phyloP scores from a whole-genome alignment of 1,139 yeast genomes.

The Yamadazyma triangularis region DNA sequence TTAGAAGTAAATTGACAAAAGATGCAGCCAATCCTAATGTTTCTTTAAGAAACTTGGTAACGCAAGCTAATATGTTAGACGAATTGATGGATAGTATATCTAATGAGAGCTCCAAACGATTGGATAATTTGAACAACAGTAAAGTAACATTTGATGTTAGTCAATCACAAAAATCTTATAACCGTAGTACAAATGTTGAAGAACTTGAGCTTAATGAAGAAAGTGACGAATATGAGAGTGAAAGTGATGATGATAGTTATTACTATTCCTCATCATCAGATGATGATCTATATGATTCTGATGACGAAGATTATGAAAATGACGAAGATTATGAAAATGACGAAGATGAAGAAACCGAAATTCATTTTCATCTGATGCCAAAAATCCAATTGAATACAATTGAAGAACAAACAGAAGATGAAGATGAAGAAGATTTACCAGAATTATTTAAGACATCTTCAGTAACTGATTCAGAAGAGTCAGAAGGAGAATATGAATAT shows the following conservation, averaged over 20 bases:
- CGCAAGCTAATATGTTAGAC: conserved; percentile 76
- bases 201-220: conserved; percentile 34
- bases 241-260: conserved; percentile 27
- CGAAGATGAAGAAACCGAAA: conserved; percentile 9
- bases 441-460: conserved; percentile 18
- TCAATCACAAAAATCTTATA: conserved; percentile 1
- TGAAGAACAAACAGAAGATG: conserved; percentile 9
- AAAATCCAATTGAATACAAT: conserved; percentile 8
- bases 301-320: conserved; percentile 14
- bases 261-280: conserved; percentile 24
- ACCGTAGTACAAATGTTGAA: conserved; percentile 19
- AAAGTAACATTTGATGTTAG: conserved; percentile 12
- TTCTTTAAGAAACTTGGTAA: conserved; percentile 57
- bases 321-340: conserved; percentile 14
- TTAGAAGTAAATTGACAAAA: conserved; percentile 59
- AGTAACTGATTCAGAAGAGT: not conserved
- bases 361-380: conserved; percentile 2
- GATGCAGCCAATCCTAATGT: conserved; percentile 64
- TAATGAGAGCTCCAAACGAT: conserved; percentile 27
- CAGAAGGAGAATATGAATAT: not conserved
- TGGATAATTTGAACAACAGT: conserved; percentile 11
- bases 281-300: conserved; percentile 9
- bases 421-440: conserved; percentile 17
- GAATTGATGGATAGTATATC: conserved; percentile 54
- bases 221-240: conserved; percentile 18